Evolutionary conservation across 1,139 yeast genomes (phyloP).

Genomic region (Candida frijolesensis): DNA sequence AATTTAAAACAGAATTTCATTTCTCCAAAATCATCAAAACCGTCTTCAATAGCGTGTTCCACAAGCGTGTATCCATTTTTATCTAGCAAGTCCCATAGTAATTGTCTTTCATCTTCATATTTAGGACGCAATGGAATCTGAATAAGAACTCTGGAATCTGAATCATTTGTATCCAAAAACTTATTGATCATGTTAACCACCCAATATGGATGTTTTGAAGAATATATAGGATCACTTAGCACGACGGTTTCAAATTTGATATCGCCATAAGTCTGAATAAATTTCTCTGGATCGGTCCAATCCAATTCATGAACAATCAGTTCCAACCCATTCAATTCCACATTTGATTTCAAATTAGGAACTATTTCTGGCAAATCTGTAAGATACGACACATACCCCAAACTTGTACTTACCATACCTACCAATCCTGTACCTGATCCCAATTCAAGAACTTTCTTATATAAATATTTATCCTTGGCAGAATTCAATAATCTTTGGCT

Average conservation of each 20-base stretch:
- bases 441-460: constrained; percentile 64
- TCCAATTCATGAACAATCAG: constrained; percentile 59
- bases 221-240: constrained; percentile 87
- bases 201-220: constrained; percentile 77
- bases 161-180: constrained; percentile 30
- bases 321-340: constrained; percentile 48
- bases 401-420: constrained; percentile 64
- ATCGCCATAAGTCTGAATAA: constrained; percentile 25
- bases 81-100: constrained; percentile 57
- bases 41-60: constrained; percentile 49
- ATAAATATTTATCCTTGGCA: constrained; percentile 21
- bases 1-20: constrained; percentile 61
- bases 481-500: constrained; percentile 51
- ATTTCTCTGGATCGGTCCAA: constrained; percentile 65
- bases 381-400: constrained; percentile 54
- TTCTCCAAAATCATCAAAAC: constrained; percentile 86
- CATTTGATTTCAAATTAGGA: constrained; percentile 63
- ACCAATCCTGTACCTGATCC: constrained; percentile 95
- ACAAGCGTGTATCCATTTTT: constrained; percentile 27
- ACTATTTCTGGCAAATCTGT: constrained; percentile 84
- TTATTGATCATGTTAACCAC: constrained; percentile 57
- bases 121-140: constrained; percentile 75
- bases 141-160: constrained; percentile 53
- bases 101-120: constrained; percentile 64
- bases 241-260: constrained; percentile 57